Conservation (phyloP, 2,329 filamentous ascomycete species). For the Purpureocillium takamizusanense region DNA sequence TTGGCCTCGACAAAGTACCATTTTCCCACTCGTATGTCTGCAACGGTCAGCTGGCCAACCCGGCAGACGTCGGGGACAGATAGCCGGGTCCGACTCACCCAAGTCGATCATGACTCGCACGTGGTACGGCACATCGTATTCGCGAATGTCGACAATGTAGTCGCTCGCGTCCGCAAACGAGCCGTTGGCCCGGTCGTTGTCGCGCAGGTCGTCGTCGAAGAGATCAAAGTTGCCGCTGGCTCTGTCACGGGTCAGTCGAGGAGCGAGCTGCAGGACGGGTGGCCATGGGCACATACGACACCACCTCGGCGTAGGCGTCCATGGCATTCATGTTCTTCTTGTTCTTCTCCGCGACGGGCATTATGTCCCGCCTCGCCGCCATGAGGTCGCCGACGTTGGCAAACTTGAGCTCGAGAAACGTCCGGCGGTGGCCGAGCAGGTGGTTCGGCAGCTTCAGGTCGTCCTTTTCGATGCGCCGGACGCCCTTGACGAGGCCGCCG, state of each 20-base stretch:
- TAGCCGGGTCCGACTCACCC: conserved; percentile 34
- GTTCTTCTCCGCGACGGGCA: conserved; percentile 92
- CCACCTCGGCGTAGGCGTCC: conserved; percentile 97
- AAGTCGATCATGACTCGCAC: conserved; percentile 97
- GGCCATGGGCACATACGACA: conserved; percentile 59
- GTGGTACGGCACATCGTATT: conserved; percentile 99
- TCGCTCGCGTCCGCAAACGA: conserved; percentile 83
- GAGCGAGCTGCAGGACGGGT: no score
- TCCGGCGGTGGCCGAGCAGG: conserved; percentile 79
- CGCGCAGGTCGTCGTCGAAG: conserved; percentile 83
- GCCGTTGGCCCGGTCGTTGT: conserved; percentile 71
- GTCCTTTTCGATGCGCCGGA: conserved; percentile 79
- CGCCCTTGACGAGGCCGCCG: conserved; percentile 70
- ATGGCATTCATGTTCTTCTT: conserved; percentile 93
- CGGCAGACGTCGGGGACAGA: neutral
- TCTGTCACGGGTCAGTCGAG: conserved; percentile 29
- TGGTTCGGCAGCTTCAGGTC: conserved; percentile 94
- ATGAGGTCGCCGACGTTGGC: conserved; percentile 80
- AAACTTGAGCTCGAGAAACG: conserved; percentile 80
- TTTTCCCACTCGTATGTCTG: conserved; percentile 89
- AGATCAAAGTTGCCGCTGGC: conserved; percentile 82
- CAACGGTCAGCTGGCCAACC: neutral
- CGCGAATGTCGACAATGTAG: conserved; percentile 95
- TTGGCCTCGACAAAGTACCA: conserved; percentile 97
- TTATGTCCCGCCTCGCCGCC: conserved; percentile 72